A percentile compares a stretch with the other conserved stretches of the same genome.
These are phyloP conservation scores for Leptomonas pyrrhocoris DNA, from an alignment of 208 protist species.

Conservation along the genomic window DNA sequence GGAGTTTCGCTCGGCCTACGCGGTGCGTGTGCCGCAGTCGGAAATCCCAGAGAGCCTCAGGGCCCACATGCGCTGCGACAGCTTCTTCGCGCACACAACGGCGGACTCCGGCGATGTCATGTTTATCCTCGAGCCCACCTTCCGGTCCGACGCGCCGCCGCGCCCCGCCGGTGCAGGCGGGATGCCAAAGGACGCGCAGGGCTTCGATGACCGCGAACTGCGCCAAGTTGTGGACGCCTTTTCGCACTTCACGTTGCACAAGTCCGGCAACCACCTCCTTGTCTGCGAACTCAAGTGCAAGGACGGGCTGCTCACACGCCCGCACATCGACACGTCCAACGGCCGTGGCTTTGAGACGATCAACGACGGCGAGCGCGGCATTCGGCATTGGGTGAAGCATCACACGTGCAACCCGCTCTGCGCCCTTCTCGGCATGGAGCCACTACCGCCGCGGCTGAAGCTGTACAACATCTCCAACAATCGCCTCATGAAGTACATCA, in stretches of 20 bases:
- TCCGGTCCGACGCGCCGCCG: slow-evolving; percentile 5
- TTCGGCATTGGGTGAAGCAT: slow-evolving; percentile 29
- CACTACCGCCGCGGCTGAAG: slow-evolving; percentile 22
- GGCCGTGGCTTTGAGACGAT: slow-evolving; percentile 40
- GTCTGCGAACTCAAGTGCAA: slow-evolving; percentile 44
- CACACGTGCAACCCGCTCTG: slow-evolving; percentile 43
- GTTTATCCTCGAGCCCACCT: slow-evolving; percentile 39
- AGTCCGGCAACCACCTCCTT: slow-evolving; percentile 31
- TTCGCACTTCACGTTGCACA: slow-evolving; percentile 53
- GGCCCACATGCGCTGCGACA: background rate
- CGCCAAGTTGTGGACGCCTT: slow-evolving; percentile 60
- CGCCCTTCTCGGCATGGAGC: slow-evolving; percentile 22
- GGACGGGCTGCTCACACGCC: slow-evolving; percentile 42
- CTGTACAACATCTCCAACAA: slow-evolving; percentile 31
- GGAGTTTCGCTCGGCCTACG: slow-evolving; percentile 27
- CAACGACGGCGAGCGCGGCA: slow-evolving; percentile 39
- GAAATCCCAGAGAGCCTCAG: slow-evolving; percentile 27
- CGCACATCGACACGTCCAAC: slow-evolving; percentile 40
- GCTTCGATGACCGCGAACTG: slow-evolving; percentile 27
- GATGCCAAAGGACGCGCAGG: slow-evolving; percentile 28
- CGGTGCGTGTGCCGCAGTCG: slow-evolving; percentile 26
- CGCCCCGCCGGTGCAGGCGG: slow-evolving; percentile 1
- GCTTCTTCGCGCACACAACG: slow-evolving; percentile 32
- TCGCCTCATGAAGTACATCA: slow-evolving; percentile 28
- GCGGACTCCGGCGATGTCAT: slow-evolving; percentile 36